Base-by-base conservation (phyloP, 2,329 filamentous ascomycete species). In the Pezicula carpinea region DNA sequence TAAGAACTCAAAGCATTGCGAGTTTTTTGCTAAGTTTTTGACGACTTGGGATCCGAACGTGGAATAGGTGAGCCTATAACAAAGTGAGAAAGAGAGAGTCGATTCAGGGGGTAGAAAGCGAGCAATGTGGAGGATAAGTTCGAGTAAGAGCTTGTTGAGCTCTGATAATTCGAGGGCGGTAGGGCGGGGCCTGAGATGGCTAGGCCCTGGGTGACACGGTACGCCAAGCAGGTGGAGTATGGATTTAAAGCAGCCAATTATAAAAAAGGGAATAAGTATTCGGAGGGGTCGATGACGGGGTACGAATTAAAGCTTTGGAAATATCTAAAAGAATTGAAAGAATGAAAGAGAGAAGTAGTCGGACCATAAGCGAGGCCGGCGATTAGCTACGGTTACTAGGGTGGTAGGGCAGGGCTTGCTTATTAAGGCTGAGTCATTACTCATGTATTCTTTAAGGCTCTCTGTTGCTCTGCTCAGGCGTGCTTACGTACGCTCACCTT, bases 51-150 rank as follows among this genome's bases (percentile, higher is more conserved):
- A 34, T 7, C 13, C 21, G 38, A 48, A 26, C 17, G 42, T 36
- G 42, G 15, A 39, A 39, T 51, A 48, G 7, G 48, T 18, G 6
- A 29, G 23, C 41, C 32, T 22, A 29, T 39, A 49, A 42, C 43
- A 49, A 29, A 52, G 38, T 21, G 39, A 13, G 32, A 51, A 39
- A 36, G 39, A 33, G 22, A 18, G 22, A 18, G 40, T 40, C 18
- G 47, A 46, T 15, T 43, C 38, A 31, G 43, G 43, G 11, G 43
- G 43, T 22, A 52, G 43, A 39, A 41, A 43, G 2, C 17, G 18
- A 15, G 39, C 39, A 42, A 52, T 52, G 33, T 47, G 43, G 31
- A 52, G 33, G 15, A 49, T 41, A 39, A 52, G 39, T 40, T 52
- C 50, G 8, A 33, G 47, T 26, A 46, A 46, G 29, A 51, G 49